Percentiles rank a stretch among this genome's conserved stretches.
phyloP scores from a whole-genome alignment of 2,329 filamentous ascomycete genomes.

The Talaromyces sp. region DNA sequence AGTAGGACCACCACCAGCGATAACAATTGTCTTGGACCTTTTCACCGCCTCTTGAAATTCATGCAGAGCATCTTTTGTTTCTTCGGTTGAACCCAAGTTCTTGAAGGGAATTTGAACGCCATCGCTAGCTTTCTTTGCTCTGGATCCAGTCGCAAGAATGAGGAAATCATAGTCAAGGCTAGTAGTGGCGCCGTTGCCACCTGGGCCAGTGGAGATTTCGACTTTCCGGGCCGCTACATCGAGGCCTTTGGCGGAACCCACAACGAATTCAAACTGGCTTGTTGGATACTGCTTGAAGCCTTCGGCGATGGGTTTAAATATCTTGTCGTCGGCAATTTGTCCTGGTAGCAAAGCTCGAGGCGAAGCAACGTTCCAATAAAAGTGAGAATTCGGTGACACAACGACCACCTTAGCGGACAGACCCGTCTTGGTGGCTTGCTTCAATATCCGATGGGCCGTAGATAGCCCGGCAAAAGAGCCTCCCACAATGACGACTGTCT shows the following conservation, averaged over 20 bases:
- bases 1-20: constrained; percentile 7
- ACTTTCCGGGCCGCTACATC: constrained; percentile 2
- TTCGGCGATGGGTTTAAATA: constrained; percentile 2
- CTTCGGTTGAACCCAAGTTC: constrained; percentile 7
- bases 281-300: constrained; percentile 8
- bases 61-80: constrained; percentile 7
- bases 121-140: not conserved
- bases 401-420: constrained; percentile 4
- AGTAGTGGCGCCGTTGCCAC: not conserved
- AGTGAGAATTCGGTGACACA: constrained; percentile 7
- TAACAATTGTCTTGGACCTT: constrained; percentile 7
- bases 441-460: constrained; percentile 7
- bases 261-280: constrained; percentile 6
- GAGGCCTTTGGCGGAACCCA: constrained; percentile 3
- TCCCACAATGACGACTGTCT: constrained; percentile 9
- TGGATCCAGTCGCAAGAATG: constrained; percentile 8
- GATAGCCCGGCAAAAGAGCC: constrained; percentile 1
- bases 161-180: constrained; percentile 3
- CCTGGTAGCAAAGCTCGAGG: constrained; percentile 5
- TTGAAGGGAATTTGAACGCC: constrained; percentile 4
- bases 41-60: constrained; percentile 2
- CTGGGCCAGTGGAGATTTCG: not conserved
- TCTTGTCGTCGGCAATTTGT: constrained; percentile 2
- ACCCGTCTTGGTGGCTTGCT: constrained; percentile 5
- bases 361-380: constrained; percentile 8